Base-by-base conservation (phyloP, 140 eudicot species). In the Oenanthe javanica region DNA sequence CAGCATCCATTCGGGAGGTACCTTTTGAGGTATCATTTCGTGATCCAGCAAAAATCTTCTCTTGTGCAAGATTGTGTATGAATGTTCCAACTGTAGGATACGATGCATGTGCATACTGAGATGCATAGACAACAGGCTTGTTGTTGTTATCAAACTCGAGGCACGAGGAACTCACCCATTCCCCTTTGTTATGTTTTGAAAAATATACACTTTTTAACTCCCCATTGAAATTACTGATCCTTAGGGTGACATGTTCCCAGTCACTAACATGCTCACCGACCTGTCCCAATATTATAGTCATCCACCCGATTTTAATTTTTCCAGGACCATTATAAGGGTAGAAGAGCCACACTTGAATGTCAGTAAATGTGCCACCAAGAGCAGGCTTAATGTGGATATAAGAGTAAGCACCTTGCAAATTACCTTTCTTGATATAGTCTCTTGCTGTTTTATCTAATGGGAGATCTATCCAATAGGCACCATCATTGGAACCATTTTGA, bases 341-440 rank as follows among this genome's bases (percentile, higher is more conserved):
- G 71, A 89, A 91, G 19, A 91, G 31, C 93, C 93, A 91, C 75
- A 86, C 23, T 25, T 86, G 83, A 47, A 89, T 73, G 79, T 91
- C 96, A 2, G 90, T 91, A 84, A 86, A 86, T n/a, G 93, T 89
- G n/a, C 79, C 90, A 1, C 93, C 96, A 57, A 89, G 79, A 86
- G 82, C 84, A 0, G 91, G 96, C 40, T 91, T 91, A 10, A 91
- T 79, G 77, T 87, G 96, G 48, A 87, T 80, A 63, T 91, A 91
- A 5, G 83, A 86, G 52, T 27, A 11, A 12, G 90, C 87, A 13
- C 27, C 49, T 57, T 84, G 81, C 69, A 91, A 75, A 77, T 89
- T 81, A n/a, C 96, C 91, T 57, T 80, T 82, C 83, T 87, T 89
- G 82, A 89, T 87, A 23, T 70, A 77, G 48, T 87, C 90, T 67